phyloP scores from a whole-genome alignment of 495 filamentous ascomycete species.

The Tetracladium setigerum region DNA sequence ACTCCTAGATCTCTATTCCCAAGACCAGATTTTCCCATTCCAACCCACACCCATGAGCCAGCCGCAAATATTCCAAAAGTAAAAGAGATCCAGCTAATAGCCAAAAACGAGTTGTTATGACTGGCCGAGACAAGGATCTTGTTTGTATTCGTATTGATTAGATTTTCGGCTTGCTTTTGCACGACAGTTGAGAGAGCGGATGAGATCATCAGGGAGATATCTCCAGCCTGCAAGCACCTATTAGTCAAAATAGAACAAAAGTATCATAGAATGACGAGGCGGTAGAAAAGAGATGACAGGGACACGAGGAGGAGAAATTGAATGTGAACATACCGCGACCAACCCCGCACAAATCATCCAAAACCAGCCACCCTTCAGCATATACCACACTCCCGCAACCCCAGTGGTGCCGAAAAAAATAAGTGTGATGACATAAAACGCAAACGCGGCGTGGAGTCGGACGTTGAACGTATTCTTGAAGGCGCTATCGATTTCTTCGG shows the following conservation, averaged over 20 bases:
- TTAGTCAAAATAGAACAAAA: not conserved
- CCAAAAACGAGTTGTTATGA: not conserved
- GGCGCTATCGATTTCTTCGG: not conserved
- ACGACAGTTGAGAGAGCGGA: not conserved
- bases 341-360: no score
- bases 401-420: not conserved
- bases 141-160: slow-evolving; percentile 1
- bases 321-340: no score
- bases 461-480: not conserved
- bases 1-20: not conserved
- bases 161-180: not conserved
- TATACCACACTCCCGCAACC: not conserved
- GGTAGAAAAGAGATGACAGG: not conserved
- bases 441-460: slow-evolving; percentile 1
- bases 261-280: not conserved
- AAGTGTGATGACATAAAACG: slow-evolving; percentile 2
- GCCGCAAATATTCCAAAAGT: not conserved
- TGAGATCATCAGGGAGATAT: slow-evolving; percentile 1
- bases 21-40: not conserved
- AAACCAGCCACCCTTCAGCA: no score
- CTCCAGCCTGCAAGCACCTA: not conserved
- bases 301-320: no score
- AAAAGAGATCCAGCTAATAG: slow-evolving; percentile 9
- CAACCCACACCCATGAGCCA: not conserved
- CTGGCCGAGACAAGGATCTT: not conserved